Evolutionary conservation across 805 yeast species (phyloP).

Genomic region (Crinitomyces ghanaensis): DNA sequence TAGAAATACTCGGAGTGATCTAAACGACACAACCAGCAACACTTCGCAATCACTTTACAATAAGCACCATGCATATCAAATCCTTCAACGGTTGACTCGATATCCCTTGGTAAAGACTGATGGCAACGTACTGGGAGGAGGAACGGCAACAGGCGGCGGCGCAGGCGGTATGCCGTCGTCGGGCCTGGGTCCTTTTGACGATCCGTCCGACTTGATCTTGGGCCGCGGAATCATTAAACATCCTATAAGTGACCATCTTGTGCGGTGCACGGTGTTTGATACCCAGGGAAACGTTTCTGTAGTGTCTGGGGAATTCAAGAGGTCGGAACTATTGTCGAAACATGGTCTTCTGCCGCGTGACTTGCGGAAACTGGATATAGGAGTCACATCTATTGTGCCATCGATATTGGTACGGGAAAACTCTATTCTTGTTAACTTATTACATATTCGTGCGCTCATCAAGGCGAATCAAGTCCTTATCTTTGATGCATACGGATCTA

Average conservation of each 20-base stretch:
- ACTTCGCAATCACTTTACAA: no score
- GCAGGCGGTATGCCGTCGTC: no score
- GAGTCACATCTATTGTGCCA: slow-evolving; percentile 77
- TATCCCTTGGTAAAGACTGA: no score
- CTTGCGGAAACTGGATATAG: slow-evolving; percentile 75
- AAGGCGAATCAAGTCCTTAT: slow-evolving; percentile 68
- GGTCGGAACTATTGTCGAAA: slow-evolving; percentile 56
- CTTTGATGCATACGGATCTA: slow-evolving; percentile 60
- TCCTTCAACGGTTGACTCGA: no score
- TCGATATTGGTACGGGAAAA: slow-evolving; percentile 68
- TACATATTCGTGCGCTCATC: slow-evolving; percentile 85
- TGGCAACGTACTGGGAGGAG: no score
- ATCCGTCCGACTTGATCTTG: slow-evolving; percentile 13
- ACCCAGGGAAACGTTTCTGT: slow-evolving; percentile 53
- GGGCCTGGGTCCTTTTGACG: neutral
- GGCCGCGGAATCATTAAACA: slow-evolving; percentile 14
- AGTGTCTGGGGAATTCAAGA: slow-evolving; percentile 61
- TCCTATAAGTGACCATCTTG: slow-evolving; percentile 26
- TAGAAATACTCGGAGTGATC: no score
- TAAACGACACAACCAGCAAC: no score
- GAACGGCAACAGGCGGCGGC: no score
- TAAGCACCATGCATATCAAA: no score
- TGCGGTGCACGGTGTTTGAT: slow-evolving; percentile 78
- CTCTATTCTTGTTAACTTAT: slow-evolving; percentile 68
- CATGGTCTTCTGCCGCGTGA: slow-evolving; percentile 84